These are phyloP conservation scores for Fibroporia radiculosa DNA, from an alignment of 768 basidiomycete species.

Conservation along the genomic window DNA sequence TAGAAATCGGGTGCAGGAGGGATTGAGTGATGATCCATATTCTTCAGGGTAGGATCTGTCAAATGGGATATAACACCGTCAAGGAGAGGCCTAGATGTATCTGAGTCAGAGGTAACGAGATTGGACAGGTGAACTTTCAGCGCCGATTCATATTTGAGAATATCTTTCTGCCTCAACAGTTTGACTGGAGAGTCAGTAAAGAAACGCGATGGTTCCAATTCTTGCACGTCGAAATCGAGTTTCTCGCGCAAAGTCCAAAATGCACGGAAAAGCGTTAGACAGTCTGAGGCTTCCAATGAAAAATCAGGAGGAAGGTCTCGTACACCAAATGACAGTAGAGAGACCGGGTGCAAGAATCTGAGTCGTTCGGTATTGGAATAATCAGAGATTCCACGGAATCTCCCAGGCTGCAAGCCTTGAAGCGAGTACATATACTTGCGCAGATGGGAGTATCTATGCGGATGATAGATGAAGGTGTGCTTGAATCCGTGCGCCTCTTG, in stretches of 20 bases:
- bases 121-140: constrained; percentile 38
- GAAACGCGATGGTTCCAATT: constrained; percentile 36
- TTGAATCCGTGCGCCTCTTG: constrained; percentile 51
- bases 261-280: constrained; percentile 42
- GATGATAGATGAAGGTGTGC: constrained; percentile 54
- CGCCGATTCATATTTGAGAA: constrained; percentile 47
- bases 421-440: constrained; percentile 56
- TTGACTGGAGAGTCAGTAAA: constrained; percentile 27
- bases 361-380: constrained; percentile 33
- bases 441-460: constrained; percentile 66
- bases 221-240: constrained; percentile 19
- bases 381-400: constrained; percentile 31
- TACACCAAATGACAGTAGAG: constrained; percentile 47
- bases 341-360: constrained; percentile 57
- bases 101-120: constrained; percentile 30
- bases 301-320: constrained; percentile 51
- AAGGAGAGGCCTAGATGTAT: constrained; percentile 25
- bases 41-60: constrained; percentile 28
- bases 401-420: constrained; percentile 13
- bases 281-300: constrained; percentile 53
- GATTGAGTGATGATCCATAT: constrained; percentile 22
- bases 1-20: constrained; percentile 28
- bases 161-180: constrained; percentile 50
- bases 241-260: constrained; percentile 21
- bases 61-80: constrained; percentile 32